Evolutionary conservation across 2,329 filamentous ascomycete species (phyloP), one percentile per base, ranked within the genome.

Genomic region (Didymosphaeria variabile): DNA sequence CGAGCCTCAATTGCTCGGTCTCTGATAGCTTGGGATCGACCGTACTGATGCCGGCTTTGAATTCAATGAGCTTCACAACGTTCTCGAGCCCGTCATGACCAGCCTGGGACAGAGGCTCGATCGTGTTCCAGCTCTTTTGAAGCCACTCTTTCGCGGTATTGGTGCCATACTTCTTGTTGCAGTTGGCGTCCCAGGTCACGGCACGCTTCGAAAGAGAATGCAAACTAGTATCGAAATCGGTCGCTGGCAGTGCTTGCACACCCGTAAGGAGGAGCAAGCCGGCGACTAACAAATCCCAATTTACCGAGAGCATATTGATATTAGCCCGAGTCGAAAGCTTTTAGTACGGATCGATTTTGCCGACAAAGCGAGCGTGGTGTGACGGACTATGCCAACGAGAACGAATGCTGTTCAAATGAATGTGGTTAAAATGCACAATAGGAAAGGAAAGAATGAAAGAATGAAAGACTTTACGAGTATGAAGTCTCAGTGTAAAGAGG

Each of bases 121-220:
- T 21, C 17, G 10, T 29, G 15, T 29, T 12, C 47, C 47, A 50
- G 29, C 23, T 29, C n/a, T 50, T 50, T 7, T 21, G 29, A 4
- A 50, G 23, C 47, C 47, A 50, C 21, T 50, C 29, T 21, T 50
- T 50, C 13, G 29, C 47, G 26, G 46, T 49, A 5, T 26, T 31
- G 23, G 23, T 49, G 31, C 47, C 47, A 36, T 50, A 50, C 17
- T 29, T 50, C 17, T 19, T 15, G 38, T 40, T 40, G 38, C 38
- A 40, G 17, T 40, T 40, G 17, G 13, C 38, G 8, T 40, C 17
- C 38, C 38, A 40, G 13, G 13, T 40, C 2, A 40, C 13, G 38
- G 38, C 38, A 7, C 38, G 38, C 17, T n/a, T 40, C 38, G 13
- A 40, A n/a, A 40, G 10, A 40, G 38, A 40, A 19, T 19, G 38